Conservation (phyloP, 2,329 filamentous ascomycete genomes). For the Xylaria sp. region DNA sequence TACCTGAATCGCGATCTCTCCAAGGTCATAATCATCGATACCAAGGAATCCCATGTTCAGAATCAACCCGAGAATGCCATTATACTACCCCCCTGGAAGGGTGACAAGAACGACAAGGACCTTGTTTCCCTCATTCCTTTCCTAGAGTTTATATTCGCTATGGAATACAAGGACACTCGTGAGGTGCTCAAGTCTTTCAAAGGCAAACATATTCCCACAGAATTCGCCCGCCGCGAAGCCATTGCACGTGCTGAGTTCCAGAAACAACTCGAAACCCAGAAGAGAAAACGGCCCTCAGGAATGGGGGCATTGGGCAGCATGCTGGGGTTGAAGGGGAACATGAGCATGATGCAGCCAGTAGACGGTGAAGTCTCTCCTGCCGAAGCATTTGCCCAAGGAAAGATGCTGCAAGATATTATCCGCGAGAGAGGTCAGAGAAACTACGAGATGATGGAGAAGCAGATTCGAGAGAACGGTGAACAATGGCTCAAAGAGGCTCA, state of each 20-base stretch:
- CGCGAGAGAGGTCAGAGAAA: conserved; percentile 90
- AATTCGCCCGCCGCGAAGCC: conserved; percentile 90
- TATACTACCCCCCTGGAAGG: conserved; percentile 88
- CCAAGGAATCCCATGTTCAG: conserved; percentile 81
- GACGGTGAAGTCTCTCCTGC: conserved; percentile 76
- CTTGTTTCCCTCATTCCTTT: conserved; percentile 93
- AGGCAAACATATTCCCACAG: conserved; percentile 85
- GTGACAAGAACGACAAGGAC: conserved; percentile 82
- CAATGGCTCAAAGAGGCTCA: conserved; percentile 97
- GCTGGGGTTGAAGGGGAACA: conserved; percentile 79
- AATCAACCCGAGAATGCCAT: conserved; percentile 98
- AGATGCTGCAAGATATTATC: conserved; percentile 96
- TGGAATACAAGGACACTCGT: conserved; percentile 89
- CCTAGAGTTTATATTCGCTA: conserved; percentile 95
- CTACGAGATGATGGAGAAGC: conserved; percentile 88
- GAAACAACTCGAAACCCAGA: conserved; percentile 76
- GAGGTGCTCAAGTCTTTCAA: conserved; percentile 88
- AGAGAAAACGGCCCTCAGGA: conserved; percentile 67
- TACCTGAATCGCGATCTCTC: conserved; percentile 96
- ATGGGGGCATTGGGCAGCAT: conserved; percentile 75
- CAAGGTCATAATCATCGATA: conserved; percentile 95
- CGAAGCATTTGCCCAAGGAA: conserved; percentile 87
- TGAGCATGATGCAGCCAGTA: conserved; percentile 67
- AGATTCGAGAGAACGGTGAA: conserved; percentile 92
- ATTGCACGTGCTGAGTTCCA: conserved; percentile 86